A percentile compares a stretch with the other conserved stretches of the same genome.
Conservation (phyloP, 352 stramenopile genomes). For the Phytophthora vignae region DNA sequence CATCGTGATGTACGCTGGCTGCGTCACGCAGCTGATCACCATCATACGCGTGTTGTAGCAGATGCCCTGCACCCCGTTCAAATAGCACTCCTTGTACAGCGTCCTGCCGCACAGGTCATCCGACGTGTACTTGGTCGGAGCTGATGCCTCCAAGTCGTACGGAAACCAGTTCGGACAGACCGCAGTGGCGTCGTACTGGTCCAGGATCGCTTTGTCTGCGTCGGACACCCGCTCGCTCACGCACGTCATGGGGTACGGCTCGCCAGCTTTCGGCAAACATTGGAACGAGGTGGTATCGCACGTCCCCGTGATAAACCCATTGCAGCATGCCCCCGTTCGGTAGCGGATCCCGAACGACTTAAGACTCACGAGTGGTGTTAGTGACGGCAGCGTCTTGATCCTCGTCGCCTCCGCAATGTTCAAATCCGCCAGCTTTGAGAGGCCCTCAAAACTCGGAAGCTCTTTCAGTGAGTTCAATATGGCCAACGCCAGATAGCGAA, state of each 20-base stretch:
- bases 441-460: constrained; percentile 40
- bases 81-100: constrained; percentile 42
- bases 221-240: constrained; percentile 22
- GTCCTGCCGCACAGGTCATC: constrained; percentile 41
- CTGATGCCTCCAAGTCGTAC: constrained; percentile 31
- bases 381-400: constrained; percentile 30
- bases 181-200: constrained; percentile 9
- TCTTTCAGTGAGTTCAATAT: constrained; percentile 28
- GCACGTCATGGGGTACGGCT: constrained; percentile 37
- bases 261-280: constrained; percentile 28
- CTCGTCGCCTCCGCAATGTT: constrained; percentile 38
- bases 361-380: constrained; percentile 23
- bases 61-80: constrained; percentile 39
- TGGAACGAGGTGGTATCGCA: constrained; percentile 39
- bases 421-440: constrained; percentile 28
- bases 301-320: constrained; percentile 34
- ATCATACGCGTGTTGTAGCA: constrained; percentile 59
- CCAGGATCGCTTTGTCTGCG: constrained; percentile 29
- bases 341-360: constrained; percentile 33
- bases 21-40: constrained; percentile 47
- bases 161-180: constrained; percentile 31
- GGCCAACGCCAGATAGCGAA: constrained; percentile 51
- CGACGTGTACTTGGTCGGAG: constrained; percentile 29
- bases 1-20: constrained; percentile 36
- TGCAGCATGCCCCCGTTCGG: constrained; percentile 43